Percentiles rank a stretch among this genome's conserved stretches.
phyloP scores from a whole-genome alignment of 1,139 yeast species.

The Lodderomyces oxycetoniae region DNA sequence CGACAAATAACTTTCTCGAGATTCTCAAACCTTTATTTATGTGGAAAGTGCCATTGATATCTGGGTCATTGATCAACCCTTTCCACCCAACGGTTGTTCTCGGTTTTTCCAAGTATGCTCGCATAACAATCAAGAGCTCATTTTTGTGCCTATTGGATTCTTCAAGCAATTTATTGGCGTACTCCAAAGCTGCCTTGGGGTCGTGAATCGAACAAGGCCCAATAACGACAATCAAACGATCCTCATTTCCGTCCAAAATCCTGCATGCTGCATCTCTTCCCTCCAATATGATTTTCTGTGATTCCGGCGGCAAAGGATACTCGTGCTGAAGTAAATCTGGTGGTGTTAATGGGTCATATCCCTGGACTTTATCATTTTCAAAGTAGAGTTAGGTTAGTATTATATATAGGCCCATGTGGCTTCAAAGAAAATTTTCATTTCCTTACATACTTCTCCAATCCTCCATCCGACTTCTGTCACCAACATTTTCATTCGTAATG shows the following conservation, averaged over 20 bases:
- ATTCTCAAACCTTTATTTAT: constrained; percentile 92
- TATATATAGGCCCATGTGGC: background rate
- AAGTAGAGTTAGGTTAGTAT: constrained; percentile 17
- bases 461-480: constrained; percentile 77
- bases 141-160: constrained; percentile 63
- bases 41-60: constrained; percentile 85
- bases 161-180: constrained; percentile 65
- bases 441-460: constrained; percentile 75
- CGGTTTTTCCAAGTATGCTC: constrained; percentile 97
- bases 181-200: constrained; percentile 81
- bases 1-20: constrained; percentile 79
- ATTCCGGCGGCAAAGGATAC: constrained; percentile 58
- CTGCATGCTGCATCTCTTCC: constrained; percentile 76
- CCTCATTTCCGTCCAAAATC: constrained; percentile 69
- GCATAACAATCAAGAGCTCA: constrained; percentile 84
- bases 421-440: background rate
- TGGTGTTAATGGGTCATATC: constrained; percentile 86
- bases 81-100: constrained; percentile 99
- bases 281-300: constrained; percentile 63
- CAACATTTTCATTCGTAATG: constrained; percentile 75
- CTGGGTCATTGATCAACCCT: constrained; percentile 96
- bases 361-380: constrained; percentile 32
- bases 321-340: constrained; percentile 83
- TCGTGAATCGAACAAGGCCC: constrained; percentile 98
- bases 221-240: constrained; percentile 78